A percentile compares a stretch with the other conserved stretches of the same genome.
Evolutionary conservation across 495 filamentous ascomycete species (phyloP).

Genomic region (Neurospora sp.): DNA sequence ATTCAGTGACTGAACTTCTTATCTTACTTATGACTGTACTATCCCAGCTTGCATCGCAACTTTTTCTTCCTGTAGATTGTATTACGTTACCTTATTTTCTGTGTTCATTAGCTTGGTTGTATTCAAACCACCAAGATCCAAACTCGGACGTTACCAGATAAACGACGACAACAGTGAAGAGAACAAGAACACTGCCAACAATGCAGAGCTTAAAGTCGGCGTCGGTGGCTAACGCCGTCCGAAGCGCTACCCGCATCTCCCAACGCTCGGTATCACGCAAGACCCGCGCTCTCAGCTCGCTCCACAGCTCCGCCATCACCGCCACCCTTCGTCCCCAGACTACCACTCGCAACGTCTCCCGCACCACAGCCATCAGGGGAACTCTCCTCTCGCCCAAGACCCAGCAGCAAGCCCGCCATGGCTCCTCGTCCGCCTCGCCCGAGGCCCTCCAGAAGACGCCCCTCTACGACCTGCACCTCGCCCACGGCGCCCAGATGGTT

Average conservation of each 20-base stretch:
- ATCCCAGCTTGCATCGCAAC: neutral
- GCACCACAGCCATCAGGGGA: neutral
- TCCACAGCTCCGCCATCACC: neutral
- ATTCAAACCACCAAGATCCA: neutral
- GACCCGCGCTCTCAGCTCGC: neutral
- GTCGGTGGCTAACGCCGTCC: slow-evolving; percentile 9
- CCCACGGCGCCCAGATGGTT: slow-evolving; percentile 83
- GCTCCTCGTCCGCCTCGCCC: slow-evolving; percentile 23
- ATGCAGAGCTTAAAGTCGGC: slow-evolving; percentile 17
- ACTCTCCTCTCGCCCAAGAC: neutral
- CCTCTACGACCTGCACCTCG: slow-evolving; percentile 73
- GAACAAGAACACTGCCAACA: neutral
- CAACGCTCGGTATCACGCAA: slow-evolving; percentile 1
- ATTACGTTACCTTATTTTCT: neutral
- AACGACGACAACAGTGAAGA: neutral
- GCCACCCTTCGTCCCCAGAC: neutral
- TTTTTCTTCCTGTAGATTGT: neutral
- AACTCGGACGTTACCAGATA: neutral
- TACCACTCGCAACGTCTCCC: neutral
- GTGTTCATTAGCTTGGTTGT: neutral
- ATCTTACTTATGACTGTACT: neutral
- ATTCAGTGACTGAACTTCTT: neutral
- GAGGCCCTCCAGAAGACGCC: slow-evolving; percentile 54
- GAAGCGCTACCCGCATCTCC: slow-evolving; percentile 5
- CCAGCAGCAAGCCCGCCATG: slow-evolving; percentile 10